These are phyloP conservation scores for Astrephomene gubernaculifera DNA, from an alignment of 139 green algal species.

Conservation along the genomic window DNA sequence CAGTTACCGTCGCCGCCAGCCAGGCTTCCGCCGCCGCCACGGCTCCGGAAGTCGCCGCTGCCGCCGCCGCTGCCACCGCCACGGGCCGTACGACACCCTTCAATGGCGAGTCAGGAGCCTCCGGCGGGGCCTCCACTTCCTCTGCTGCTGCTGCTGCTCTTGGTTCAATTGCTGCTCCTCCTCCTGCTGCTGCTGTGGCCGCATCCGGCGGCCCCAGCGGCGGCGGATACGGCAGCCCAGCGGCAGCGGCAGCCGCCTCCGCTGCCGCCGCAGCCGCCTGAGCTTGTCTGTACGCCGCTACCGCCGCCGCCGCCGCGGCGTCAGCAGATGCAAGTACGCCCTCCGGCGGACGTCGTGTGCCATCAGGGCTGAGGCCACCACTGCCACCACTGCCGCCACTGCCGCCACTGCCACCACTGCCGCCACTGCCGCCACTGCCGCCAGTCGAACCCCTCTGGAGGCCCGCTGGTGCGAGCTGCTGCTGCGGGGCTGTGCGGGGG, in stretches of 20 bases:
- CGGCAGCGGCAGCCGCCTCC: background rate
- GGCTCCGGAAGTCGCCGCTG: background rate
- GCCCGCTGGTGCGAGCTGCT: too few relatives aligned
- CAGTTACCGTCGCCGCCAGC: background rate
- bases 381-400: background rate
- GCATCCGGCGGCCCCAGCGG: background rate
- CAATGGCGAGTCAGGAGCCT: constrained; percentile 21
- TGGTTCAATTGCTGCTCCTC: background rate
- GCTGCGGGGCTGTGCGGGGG: too few relatives aligned
- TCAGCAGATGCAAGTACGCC: too few relatives aligned
- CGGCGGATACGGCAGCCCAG: constrained; percentile 12
- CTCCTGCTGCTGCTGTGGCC: background rate
- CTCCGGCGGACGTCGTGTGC: too few relatives aligned
- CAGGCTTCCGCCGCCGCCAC: constrained; percentile 26
- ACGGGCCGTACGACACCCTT: background rate
- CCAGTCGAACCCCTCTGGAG: too few relatives aligned
- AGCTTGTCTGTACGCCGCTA: constrained; percentile 8
- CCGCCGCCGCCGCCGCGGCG: background rate
- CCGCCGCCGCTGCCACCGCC: background rate
- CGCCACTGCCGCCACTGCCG: too few relatives aligned
- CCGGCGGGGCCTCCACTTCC: background rate
- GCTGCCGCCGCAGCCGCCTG: background rate
- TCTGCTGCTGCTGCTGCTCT: background rate
- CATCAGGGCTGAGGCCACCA: too few relatives aligned
- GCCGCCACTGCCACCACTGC: background rate